A percentile compares a stretch with the other conserved stretches of the same genome.
phyloP scores from a whole-genome alignment of 1,284 basidiomycete genomes.

The Thelephora terrestris region DNA sequence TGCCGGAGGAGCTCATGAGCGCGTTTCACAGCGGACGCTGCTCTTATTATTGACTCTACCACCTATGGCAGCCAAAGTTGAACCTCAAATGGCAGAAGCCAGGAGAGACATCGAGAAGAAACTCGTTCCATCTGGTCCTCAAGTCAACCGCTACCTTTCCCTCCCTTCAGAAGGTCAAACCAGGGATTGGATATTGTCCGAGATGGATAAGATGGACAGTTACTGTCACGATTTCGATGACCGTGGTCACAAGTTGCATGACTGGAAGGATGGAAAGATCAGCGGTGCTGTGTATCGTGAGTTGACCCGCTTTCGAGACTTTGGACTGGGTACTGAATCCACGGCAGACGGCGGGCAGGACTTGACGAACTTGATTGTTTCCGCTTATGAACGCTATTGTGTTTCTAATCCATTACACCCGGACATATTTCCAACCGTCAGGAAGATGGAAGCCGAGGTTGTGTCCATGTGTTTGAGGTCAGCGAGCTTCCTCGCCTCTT shows the following conservation, averaged over 20 bases:
- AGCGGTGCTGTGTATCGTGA: constrained; percentile 85
- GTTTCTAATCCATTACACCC: constrained; percentile 92
- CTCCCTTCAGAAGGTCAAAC: constrained; percentile 63
- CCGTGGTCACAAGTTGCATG: constrained; percentile 38
- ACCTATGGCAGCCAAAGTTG: constrained; percentile 54
- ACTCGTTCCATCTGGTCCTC: constrained; percentile 53
- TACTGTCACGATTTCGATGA: constrained; percentile 36
- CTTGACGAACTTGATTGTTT: constrained; percentile 59
- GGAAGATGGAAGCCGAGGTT: constrained; percentile 97
- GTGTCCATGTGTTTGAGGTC: constrained; percentile 82
- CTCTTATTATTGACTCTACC: constrained; percentile 61
- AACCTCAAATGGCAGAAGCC: constrained; percentile 60
- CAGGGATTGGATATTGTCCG: constrained; percentile 67
- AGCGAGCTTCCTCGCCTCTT: background rate
- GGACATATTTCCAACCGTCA: constrained; percentile 88
- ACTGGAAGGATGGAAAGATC: constrained; percentile 72
- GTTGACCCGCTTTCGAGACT: constrained; percentile 18
- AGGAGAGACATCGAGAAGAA: constrained; percentile 56
- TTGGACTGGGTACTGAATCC: constrained; percentile 2
- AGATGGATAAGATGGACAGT: constrained; percentile 73
- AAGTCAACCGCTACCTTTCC: constrained; percentile 50
- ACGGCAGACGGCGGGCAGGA: constrained; percentile 73
- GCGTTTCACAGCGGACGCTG: constrained; percentile 39
- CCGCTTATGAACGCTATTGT: constrained; percentile 62
- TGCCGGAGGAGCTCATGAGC: constrained; percentile 1